Conservation (phyloP, 2,329 filamentous ascomycete species). For the Colletotrichum higginsianum region DNA sequence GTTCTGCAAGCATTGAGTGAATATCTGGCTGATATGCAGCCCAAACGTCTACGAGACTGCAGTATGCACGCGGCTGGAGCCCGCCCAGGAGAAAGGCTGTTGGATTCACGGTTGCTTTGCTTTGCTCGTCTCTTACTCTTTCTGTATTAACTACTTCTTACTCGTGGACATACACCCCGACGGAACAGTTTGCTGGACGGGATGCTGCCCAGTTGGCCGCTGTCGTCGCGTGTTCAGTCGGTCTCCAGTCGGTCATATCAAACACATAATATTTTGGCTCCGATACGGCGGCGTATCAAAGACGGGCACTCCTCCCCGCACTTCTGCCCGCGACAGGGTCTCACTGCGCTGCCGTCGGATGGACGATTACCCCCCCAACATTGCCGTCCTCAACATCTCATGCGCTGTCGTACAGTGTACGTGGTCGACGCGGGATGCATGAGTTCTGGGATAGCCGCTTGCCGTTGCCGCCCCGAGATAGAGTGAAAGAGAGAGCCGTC, state of each 20-base stretch:
- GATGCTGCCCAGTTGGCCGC: slow-evolving; percentile 21
- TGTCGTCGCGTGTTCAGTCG: slow-evolving; percentile 17
- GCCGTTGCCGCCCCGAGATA: slow-evolving; percentile 32
- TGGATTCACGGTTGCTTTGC: background rate
- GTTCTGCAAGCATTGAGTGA: slow-evolving; percentile 32
- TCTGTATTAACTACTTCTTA: background rate
- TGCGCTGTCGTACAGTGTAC: background rate
- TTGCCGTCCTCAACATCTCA: slow-evolving; percentile 27
- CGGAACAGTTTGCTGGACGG: slow-evolving; percentile 2
- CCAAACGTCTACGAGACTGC: slow-evolving; percentile 38
- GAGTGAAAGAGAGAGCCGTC: slow-evolving; percentile 5
- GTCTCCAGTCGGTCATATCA: slow-evolving; percentile 39
- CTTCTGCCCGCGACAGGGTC: slow-evolving; percentile 31
- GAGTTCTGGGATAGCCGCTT: slow-evolving; percentile 31
- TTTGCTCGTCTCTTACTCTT: background rate
- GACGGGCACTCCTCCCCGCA: slow-evolving; percentile 26
- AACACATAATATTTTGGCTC: slow-evolving; percentile 29
- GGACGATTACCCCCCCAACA: slow-evolving; percentile 37
- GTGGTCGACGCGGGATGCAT: slow-evolving; percentile 16
- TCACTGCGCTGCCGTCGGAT: slow-evolving; percentile 23
- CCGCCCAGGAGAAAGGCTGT: slow-evolving; percentile 2
- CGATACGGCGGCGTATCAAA: slow-evolving; percentile 35
- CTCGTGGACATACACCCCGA: background rate
- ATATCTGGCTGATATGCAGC: slow-evolving; percentile 41
- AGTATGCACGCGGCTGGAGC: slow-evolving; percentile 32